Conservation (phyloP, 495 filamentous ascomycete genomes). For the Aspergillus olivimuriae region DNA sequence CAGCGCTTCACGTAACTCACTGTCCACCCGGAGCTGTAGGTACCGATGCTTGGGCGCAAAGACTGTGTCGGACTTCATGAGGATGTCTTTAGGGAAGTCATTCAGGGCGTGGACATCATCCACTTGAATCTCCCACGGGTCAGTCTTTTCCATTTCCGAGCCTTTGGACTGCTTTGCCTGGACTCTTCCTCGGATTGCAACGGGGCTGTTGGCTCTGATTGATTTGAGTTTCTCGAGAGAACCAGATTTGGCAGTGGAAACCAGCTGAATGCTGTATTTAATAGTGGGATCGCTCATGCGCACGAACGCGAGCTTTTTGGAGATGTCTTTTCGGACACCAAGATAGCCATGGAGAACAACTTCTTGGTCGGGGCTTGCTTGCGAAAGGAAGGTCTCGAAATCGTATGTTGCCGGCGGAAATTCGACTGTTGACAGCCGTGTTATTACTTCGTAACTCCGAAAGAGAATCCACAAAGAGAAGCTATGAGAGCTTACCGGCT, state of each 20-base stretch:
- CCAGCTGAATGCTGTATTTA: slow-evolving; percentile 43
- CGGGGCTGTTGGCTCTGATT: slow-evolving; percentile 45
- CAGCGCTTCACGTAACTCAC: slow-evolving; percentile 55
- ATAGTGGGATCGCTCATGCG: slow-evolving; percentile 48
- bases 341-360: slow-evolving; percentile 72
- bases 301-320: slow-evolving; percentile 64
- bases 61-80: slow-evolving; percentile 61
- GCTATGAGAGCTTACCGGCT: too few relatives aligned
- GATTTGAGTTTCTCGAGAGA: slow-evolving; percentile 41
- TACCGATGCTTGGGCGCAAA: slow-evolving; percentile 73
- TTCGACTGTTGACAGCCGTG: too few relatives aligned
- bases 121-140: slow-evolving; percentile 55
- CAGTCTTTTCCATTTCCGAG: slow-evolving; percentile 19
- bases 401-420: slow-evolving; percentile 46
- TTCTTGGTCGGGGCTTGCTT: slow-evolving; percentile 35
- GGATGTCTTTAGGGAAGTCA: slow-evolving; percentile 66
- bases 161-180: slow-evolving; percentile 36
- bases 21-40: slow-evolving; percentile 73
- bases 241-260: slow-evolving; percentile 40
- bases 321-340: slow-evolving; percentile 52
- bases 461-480: too few relatives aligned
- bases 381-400: slow-evolving; percentile 37
- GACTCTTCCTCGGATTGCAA: slow-evolving; percentile 44
- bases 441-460: too few relatives aligned
- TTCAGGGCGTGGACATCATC: slow-evolving; percentile 64